Evolutionary conservation across 495 filamentous ascomycete species (phyloP), one percentile per base, ranked within the genome.

Genomic region (Hypoxylon crocopeplum): DNA sequence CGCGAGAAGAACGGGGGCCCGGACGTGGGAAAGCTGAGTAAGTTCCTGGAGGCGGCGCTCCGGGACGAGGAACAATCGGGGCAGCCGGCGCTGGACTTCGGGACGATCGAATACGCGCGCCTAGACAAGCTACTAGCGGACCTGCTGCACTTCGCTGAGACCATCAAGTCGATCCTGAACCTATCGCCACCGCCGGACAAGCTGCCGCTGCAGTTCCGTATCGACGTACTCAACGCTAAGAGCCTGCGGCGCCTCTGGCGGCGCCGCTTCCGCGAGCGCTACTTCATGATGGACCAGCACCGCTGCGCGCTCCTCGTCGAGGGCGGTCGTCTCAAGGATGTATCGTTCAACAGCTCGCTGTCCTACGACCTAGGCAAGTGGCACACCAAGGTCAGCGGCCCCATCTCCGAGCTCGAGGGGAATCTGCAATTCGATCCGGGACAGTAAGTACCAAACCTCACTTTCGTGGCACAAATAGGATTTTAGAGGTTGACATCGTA

Each of bases 101-200:
- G 69, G 27, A 69, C 66, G 1, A 69, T 79, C 44, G 71, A 69
- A 50, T 21, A 60, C n/a, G 72, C 77, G 16, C 74, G 68, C 3
- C 71, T 79, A 0, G 77, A 80, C 52, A 78, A 75, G 60, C 32
- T 80, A 27, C 39, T 80, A 0, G 58, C 56, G 12, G 74, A 76
- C 11, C 61, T 79, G 2, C 47, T 71, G 3, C 50, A 62, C 17
- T 62, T 56, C 37, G 61, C 50, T 22, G 66, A 64, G 20, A 36
- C 30, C 8, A 13, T 55, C 15, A 56, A 44, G 34, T 19, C 12
- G 3, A 12, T 10, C 21, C 17, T 34, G 0, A 48, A 66, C 29
- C 49, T 49, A 17, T 7, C 25, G 12, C 13, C 22, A 15, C 37
- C 24, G 34, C 8, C 27, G 5, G 15, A 37, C 1, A 34, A 46